Conservation (phyloP, 768 basidiomycete species). For the Naganishia antarctica region DNA sequence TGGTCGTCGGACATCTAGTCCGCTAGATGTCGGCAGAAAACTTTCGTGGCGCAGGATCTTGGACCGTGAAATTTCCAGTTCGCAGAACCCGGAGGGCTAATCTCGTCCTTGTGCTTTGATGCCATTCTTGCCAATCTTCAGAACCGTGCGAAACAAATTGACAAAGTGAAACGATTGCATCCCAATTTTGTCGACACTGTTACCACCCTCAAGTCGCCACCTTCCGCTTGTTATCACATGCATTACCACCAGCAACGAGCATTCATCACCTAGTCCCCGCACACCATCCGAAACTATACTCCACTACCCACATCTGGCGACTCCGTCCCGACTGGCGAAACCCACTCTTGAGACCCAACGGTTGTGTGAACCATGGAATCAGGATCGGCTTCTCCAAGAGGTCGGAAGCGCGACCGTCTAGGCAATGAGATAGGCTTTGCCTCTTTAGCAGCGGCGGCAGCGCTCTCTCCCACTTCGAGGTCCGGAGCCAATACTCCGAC, state of each 20-base stretch:
- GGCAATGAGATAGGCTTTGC: constrained; percentile 3
- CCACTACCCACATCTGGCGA: background rate
- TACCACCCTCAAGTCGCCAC: background rate
- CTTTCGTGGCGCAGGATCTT: too few species aligned
- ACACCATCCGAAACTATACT: background rate
- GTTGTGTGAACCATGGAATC: constrained; percentile 10
- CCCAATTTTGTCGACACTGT: background rate
- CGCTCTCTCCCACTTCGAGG: background rate
- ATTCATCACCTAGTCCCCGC: background rate
- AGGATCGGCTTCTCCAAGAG: constrained; percentile 14
- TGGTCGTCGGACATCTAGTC: too few species aligned
- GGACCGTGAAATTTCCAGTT: too few species aligned
- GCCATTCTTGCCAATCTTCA: too few species aligned
- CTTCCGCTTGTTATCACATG: constrained; percentile 1
- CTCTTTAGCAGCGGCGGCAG: background rate
- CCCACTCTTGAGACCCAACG: background rate
- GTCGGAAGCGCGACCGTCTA: constrained; percentile 18
- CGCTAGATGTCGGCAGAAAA: too few species aligned
- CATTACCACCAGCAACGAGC: background rate
- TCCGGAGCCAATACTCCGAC: constrained; percentile 11
- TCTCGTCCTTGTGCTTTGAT: too few species aligned
- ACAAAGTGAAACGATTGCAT: too few species aligned
- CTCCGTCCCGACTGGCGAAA: background rate
- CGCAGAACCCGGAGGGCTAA: too few species aligned
- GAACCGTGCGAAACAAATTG: too few species aligned